Evolutionary conservation across 2,329 filamentous ascomycete species (phyloP).

Genomic region (Niveomyces coronatus): DNA sequence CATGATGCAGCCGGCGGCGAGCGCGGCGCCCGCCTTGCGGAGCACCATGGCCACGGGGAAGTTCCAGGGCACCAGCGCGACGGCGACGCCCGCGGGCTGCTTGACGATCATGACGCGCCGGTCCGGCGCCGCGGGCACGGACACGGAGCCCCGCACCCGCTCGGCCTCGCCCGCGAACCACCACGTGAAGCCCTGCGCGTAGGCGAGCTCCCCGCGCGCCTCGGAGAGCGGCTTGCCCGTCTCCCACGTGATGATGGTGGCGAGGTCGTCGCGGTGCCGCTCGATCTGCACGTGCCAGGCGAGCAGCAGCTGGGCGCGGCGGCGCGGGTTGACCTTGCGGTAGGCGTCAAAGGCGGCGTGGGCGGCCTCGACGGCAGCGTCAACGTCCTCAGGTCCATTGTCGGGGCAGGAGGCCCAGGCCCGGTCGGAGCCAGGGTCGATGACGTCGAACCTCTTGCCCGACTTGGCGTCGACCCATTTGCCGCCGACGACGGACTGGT

Average conservation of each 20-base stretch:
- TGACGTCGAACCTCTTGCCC: conserved; percentile 38
- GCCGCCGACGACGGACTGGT: conserved; percentile 40
- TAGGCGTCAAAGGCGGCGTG: conserved; percentile 28
- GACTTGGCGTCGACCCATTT: conserved; percentile 34
- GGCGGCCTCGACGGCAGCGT: conserved; percentile 25
- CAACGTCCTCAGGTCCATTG: conserved; percentile 30
- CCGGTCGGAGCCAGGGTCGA: conserved; percentile 41
- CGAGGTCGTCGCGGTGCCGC: conserved; percentile 27
- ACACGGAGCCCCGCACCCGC: conserved; percentile 45
- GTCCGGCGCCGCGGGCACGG: conserved; percentile 48
- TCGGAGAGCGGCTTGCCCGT: conserved; percentile 48
- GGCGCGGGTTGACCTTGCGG: conserved; percentile 25
- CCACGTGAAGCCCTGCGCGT: conserved; percentile 41
- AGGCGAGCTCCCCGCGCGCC: conserved; percentile 44
- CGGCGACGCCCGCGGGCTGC: conserved; percentile 26
- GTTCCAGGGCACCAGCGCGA: conserved; percentile 40
- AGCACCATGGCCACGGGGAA: conserved; percentile 45
- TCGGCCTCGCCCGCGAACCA: conserved; percentile 47
- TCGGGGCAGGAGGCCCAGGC: conserved; percentile 41
- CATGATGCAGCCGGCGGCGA: conserved; percentile 70
- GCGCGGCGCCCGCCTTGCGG: conserved; percentile 38
- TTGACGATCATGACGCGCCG: conserved; percentile 63
- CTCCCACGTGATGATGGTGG: conserved; percentile 32
- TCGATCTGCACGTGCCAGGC: conserved; percentile 28
- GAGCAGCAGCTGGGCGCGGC: conserved; percentile 24